Evolutionary conservation across 352 stramenopile species (phyloP), one percentile per base, ranked within the genome.

Genomic region (Globisporangium emineosum): DNA sequence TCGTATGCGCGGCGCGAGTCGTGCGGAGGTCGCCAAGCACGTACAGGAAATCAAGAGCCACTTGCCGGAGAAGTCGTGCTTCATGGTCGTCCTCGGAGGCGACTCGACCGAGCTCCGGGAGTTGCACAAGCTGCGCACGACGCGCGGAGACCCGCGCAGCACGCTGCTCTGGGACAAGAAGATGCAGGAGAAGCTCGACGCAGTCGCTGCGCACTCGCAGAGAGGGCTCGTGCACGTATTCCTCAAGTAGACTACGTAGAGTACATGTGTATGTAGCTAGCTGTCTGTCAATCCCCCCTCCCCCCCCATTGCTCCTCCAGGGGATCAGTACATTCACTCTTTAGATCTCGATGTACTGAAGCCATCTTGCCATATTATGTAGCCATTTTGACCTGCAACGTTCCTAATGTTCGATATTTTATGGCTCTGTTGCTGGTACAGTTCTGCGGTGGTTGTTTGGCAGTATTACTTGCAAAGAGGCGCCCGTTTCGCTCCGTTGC

Each of bases 141-240:
- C 86, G 19, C 84, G 84, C 19, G 81, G 75, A 12, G 85, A 95
- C 57, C 84, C 84, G 37, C 77, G 85, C 2, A 87, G 77, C 57
- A 91, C 86, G 53, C 68, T 95, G 25, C 70, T 86, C 61, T 95
- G 86, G 86, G 82, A 93, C 67, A 89, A 90, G 55, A 68, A 68
- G 29, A 73, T 90, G 70, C 83, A 95, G 68, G 57, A 76, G 33
- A 71, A 74, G 52, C 67, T 95, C 10, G 74, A 93, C 35, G 63
- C 57, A 15, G 72, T 78, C 42, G 84, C 83, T 1, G 57, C 74
- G 10, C 60, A 63, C 27, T 57, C 79, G 29, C 86, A 95, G 68
- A 73, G 75, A 60, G 84, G 82, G 8, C 57, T 92, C 47, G 78
- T 91, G 57, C 78, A 89, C 68, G 65, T 91, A 37, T 84, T 79